Base-by-base conservation (phyloP, 2,329 filamentous ascomycete species). In the Didymellaceae sp. region DNA sequence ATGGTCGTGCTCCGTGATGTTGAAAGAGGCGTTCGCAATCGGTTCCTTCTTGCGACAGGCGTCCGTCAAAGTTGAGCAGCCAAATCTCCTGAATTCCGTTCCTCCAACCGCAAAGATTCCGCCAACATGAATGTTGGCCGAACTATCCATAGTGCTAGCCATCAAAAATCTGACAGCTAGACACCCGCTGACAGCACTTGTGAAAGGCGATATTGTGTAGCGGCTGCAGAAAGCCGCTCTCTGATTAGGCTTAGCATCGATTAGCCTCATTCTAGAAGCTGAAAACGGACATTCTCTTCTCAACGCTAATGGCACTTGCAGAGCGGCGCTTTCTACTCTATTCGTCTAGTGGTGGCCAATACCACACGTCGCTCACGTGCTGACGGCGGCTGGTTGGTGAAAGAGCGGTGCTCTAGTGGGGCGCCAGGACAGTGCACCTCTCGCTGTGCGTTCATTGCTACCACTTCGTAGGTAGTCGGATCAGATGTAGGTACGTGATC, bases 201-300 rank as follows among this genome's bases (percentile, higher is more conserved):
- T n/a, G n/a, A n/a, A n/a, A n/a, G 26, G 26, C 26, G 26, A 13
- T 28, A 28, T 48, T 48, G 33, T 28, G 16, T 18, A 6, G 25
- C 31, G 32, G 45, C 38, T 31, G 31, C 13, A n/a, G 24, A 16
- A 31, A 24, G 38, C 30, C 37, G 45, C 33, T 38, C 26, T 49
- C 33, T 38, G 26, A 42, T 25, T 25, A 18, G 13, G 20, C 37
- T 26, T 33, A 38, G 32, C 26, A 25, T 9, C 16, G 16, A 11
- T 43, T 43, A 49, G 48, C 37, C 26, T 45, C 16, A 4, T 51
- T 51, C 42, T 41, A 45, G 40, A 51, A 51, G 48, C 41, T 45
- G 16, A 11, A 18, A 26, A 18, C 16, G 24, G 24, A 30, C 16
- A 18, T 45, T 45, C 35, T 45, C n/a, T 22, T 26, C 33, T 30